Evolutionary conservation across 2,329 filamentous ascomycete genomes (phyloP).

Genomic region (Botrytis paeoniae): DNA sequence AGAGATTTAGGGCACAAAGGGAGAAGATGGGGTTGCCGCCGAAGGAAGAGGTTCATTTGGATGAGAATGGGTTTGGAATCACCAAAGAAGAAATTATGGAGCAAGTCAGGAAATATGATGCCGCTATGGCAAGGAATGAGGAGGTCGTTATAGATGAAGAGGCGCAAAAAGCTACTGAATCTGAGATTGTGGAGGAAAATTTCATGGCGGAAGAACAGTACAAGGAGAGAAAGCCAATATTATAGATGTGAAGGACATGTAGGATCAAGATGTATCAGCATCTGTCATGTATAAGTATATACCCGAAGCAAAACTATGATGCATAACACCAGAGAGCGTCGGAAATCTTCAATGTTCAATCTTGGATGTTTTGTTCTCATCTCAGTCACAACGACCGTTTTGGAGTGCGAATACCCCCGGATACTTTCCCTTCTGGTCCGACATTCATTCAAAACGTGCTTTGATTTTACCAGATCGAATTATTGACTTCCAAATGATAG

Average conservation of each 20-base stretch:
- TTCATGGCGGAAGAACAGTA: constrained; percentile 39
- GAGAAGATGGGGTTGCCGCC: constrained; percentile 61
- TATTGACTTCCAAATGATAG: neutral
- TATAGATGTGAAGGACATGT: constrained; percentile 24
- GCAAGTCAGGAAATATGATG: constrained; percentile 42
- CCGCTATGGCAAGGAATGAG: constrained; percentile 44
- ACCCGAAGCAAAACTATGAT: neutral
- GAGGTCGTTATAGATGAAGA: constrained; percentile 44
- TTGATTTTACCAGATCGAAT: neutral
- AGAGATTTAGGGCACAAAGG: constrained; percentile 64
- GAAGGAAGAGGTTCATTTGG: constrained; percentile 41
- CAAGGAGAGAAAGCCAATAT: constrained; percentile 29
- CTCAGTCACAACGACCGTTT: neutral
- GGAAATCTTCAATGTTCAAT: neutral
- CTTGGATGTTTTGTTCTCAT: neutral
- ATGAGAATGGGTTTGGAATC: constrained; percentile 40
- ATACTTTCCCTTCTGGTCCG: neutral
- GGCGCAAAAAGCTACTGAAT: constrained; percentile 35
- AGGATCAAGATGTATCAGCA: constrained; percentile 20
- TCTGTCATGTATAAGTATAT: constrained; percentile 17
- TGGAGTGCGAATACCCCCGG: neutral
- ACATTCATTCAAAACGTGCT: neutral
- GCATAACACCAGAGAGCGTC: neutral
- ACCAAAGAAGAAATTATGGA: constrained; percentile 34
- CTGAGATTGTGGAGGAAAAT: constrained; percentile 41